These are phyloP conservation scores for Eucalyptus microcorys DNA, from an alignment of 345 rosid genomes.

Conservation along the genomic window DNA sequence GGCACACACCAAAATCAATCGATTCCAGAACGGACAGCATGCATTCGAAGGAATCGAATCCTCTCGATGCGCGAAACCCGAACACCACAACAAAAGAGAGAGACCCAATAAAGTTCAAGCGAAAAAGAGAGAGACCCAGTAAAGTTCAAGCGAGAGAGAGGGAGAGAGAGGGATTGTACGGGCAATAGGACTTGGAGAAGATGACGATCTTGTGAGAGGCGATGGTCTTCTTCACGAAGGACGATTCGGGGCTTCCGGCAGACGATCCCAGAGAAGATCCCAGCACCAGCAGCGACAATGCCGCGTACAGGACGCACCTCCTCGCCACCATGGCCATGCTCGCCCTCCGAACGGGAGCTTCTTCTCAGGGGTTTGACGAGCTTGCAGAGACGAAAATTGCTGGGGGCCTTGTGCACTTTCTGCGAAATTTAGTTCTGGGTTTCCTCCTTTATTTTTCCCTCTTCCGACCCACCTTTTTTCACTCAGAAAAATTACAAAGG, in stretches of 20 bases:
- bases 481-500: neutral
- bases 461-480: neutral
- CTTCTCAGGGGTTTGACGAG: neutral
- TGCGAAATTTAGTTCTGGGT: neutral
- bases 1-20: neutral
- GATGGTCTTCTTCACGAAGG: slow-evolving; percentile 67
- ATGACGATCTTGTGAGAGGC: slow-evolving; percentile 81
- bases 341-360: neutral
- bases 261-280: slow-evolving; percentile 5
- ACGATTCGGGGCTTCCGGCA: slow-evolving; percentile 10
- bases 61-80: neutral
- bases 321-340: neutral
- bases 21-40: neutral
- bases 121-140: neutral
- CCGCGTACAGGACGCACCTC: neutral
- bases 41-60: neutral
- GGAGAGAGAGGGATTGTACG: slow-evolving; percentile 19
- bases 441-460: neutral
- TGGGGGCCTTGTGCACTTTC: neutral
- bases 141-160: neutral
- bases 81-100: neutral
- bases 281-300: neutral
- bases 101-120: neutral
- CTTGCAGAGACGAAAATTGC: neutral
- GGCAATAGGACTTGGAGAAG: slow-evolving; percentile 98